Base-by-base conservation (phyloP, 2,329 filamentous ascomycete genomes). In the Capronia coronata region DNA sequence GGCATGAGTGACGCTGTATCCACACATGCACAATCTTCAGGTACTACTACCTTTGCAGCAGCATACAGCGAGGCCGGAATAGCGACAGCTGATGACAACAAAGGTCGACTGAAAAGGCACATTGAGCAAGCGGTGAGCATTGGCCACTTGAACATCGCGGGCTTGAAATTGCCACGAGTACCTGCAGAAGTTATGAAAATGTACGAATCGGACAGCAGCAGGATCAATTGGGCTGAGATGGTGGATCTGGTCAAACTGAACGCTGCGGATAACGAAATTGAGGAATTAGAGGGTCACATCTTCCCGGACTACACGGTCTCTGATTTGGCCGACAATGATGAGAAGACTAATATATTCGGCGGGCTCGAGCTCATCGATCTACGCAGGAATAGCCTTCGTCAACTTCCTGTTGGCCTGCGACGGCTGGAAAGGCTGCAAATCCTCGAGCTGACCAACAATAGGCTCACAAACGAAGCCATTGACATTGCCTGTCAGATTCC, bases 261-360 rank as follows among this genome's bases (percentile, higher is more conserved):
- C 56, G 89, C 86, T 4, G 89, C 91, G 7, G 89, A 95, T 63
- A 97, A 98, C 62, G 87, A 95, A 62, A 68, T 98, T 41, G 81
- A 87, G 61, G 73, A 74, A 25, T 74, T 97, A 27, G 78, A 81
- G 2, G 86, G 93, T 14, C 71, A 74, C 1, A 73, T 89, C 14
- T 96, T 97, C 59, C 90, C 91, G 0, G 89, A 96, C 59, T 67
- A 75, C 16, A 72, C 75, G 2, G 60, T 67, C 29, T 74, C 78
- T 0, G 71, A 75, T 8, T 68, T 76, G 34, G 72, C 78, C 14
- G 76, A 82, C 23, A 79, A 85, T 14, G 82, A 84, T n/a, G 77
- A 86, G 32, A 74, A 75, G 50, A 85, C 81, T 1, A 84, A 83
- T 58, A 84, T 93, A 55, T 96, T 97, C 68, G 85, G 81, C 1